phyloP scores from a whole-genome alignment of 1,284 basidiomycete genomes.

The Golubevia sp. region DNA sequence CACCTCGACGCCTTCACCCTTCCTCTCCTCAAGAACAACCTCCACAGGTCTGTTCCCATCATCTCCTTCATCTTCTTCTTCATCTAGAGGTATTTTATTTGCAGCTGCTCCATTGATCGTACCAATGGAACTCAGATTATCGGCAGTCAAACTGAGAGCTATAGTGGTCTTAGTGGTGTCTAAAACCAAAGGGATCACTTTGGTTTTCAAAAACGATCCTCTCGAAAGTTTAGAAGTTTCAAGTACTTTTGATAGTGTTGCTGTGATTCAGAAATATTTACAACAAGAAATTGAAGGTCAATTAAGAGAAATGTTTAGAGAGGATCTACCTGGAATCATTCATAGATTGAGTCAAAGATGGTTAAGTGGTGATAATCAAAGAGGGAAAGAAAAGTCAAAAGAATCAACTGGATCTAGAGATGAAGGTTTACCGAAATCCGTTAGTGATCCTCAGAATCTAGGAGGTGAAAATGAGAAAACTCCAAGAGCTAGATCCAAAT shows the following conservation, averaged over 20 bases:
- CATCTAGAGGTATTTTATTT: constrained; percentile 50
- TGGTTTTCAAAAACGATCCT: constrained; percentile 99
- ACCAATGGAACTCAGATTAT: constrained; percentile 96
- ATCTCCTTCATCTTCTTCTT: constrained; percentile 12
- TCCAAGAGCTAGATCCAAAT: no score
- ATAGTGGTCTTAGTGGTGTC: constrained; percentile 98
- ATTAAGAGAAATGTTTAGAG: constrained; percentile 94
- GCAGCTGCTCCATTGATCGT: constrained; percentile 66
- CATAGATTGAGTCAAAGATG: constrained; percentile 93
- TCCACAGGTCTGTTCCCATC: constrained; percentile 27
- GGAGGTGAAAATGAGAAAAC: no score
- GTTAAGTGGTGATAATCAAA: constrained; percentile 65
- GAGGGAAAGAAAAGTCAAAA: constrained; percentile 7
- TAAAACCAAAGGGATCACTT: constrained; percentile 91
- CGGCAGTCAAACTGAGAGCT: constrained; percentile 87
- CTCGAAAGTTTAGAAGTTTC: constrained; percentile 96
- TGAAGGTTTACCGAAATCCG: not conserved
- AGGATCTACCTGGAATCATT: constrained; percentile 95
- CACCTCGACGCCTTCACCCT: constrained; percentile 10
- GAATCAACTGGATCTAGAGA: not conserved
- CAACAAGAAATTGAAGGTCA: constrained; percentile 88
- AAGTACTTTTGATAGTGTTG: constrained; percentile 96
- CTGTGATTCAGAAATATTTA: constrained; percentile 79
- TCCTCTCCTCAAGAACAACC: not conserved
- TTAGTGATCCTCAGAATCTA: no score